Evolutionary conservation across 805 yeast species (phyloP).

Genomic region (Hemisphaericaspora nanyangensis): DNA sequence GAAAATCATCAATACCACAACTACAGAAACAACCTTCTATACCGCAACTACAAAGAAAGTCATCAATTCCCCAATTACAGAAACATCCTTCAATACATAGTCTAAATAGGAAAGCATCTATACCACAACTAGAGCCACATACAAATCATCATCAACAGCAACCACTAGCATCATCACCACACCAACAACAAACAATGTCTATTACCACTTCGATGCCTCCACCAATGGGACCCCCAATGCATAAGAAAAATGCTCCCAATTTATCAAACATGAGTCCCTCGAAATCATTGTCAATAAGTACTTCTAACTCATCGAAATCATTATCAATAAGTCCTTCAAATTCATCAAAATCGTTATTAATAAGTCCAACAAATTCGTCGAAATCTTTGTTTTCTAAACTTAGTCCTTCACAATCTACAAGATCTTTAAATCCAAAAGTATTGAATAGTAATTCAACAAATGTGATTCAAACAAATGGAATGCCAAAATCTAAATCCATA

Average conservation of each 20-base stretch:
- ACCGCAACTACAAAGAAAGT: constrained; percentile 11
- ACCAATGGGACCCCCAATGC: not conserved
- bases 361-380: not conserved
- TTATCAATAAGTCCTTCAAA: not conserved
- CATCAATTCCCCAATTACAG: constrained; percentile 12
- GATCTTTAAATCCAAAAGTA: not conserved
- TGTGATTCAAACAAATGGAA: not conserved
- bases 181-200: constrained; percentile 8
- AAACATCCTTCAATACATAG: constrained; percentile 10
- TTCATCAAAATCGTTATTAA: not conserved
- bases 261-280: constrained; percentile 7
- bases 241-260: constrained; percentile 1
- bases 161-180: constrained; percentile 13
- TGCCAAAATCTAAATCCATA: constrained; percentile 5
- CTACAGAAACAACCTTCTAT: constrained; percentile 12
- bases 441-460: constrained; percentile 6
- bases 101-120: constrained; percentile 13
- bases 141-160: constrained; percentile 13
- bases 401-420: not conserved
- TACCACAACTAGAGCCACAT: constrained; percentile 8
- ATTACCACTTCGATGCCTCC: constrained; percentile 6
- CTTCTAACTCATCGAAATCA: not conserved
- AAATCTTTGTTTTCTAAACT: too few species aligned
- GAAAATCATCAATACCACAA: constrained; percentile 16
- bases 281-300: constrained; percentile 4